phyloP scores from a whole-genome alignment of 1,284 basidiomycete species.

The Ganoderma resinaceum region DNA sequence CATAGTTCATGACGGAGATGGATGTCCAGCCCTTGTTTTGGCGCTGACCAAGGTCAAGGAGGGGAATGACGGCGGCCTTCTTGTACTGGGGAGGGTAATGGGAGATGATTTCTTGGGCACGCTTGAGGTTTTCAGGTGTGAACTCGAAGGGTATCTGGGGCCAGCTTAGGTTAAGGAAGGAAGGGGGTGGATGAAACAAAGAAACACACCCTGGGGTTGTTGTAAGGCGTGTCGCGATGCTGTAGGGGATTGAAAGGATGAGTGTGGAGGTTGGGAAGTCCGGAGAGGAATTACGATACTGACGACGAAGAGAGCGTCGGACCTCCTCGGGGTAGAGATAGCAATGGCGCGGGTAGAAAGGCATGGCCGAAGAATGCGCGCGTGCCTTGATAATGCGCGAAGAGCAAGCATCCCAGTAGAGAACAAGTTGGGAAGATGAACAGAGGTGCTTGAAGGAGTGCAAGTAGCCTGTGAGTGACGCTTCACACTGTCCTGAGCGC shows the following conservation, averaged over 20 bases:
- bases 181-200: slow-evolving; percentile 35
- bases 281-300: slow-evolving; percentile 34
- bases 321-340: slow-evolving; percentile 47
- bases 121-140: slow-evolving; percentile 81
- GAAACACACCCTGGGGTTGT: slow-evolving; percentile 75
- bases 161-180: background rate
- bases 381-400: slow-evolving; percentile 32
- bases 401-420: slow-evolving; percentile 35
- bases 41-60: slow-evolving; percentile 95
- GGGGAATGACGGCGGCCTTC: slow-evolving; percentile 96
- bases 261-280: slow-evolving; percentile 22
- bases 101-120: slow-evolving; percentile 89
- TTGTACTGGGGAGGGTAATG: slow-evolving; percentile 98
- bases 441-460: background rate
- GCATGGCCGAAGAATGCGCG: slow-evolving; percentile 27
- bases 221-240: slow-evolving; percentile 95
- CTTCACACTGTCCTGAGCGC: too few species aligned
- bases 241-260: slow-evolving; percentile 39
- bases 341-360: slow-evolving; percentile 42
- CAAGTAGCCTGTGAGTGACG: too few species aligned
- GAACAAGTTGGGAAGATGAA: background rate
- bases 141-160: slow-evolving; percentile 91
- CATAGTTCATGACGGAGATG: slow-evolving; percentile 98
- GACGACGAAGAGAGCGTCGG: slow-evolving; percentile 64
- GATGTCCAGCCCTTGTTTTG: slow-evolving; percentile 99